A percentile compares a stretch with the other conserved stretches of the same genome.
Evolutionary conservation across 805 yeast species (phyloP).

Genomic region (Nakazawaea populi): DNA sequence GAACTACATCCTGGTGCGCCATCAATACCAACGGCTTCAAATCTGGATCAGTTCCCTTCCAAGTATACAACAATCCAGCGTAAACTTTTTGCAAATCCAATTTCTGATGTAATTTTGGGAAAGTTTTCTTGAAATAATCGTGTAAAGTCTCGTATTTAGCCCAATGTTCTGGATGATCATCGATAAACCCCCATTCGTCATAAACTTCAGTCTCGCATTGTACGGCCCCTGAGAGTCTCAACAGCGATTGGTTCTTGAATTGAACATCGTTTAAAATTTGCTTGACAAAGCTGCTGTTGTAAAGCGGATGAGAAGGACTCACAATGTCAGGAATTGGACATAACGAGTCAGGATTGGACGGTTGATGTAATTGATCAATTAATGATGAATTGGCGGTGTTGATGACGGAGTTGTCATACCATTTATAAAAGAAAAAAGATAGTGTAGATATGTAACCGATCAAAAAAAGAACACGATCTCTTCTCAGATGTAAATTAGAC

Average conservation of each 20-base stretch:
- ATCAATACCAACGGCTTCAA: conserved; percentile 60
- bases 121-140: conserved; percentile 42
- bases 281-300: conserved; percentile 17
- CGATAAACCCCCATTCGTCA: conserved; percentile 39
- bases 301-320: conserved; percentile 13
- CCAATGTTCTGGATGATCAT: conserved; percentile 49
- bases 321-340: conserved; percentile 22
- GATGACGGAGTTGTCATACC: too few relatives aligned
- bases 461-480: too few relatives aligned
- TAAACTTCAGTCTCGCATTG: conserved; percentile 55
- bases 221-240: conserved; percentile 46
- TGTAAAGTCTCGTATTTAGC: conserved; percentile 42
- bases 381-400: too few relatives aligned
- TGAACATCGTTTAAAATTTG: conserved; percentile 23
- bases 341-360: conserved; percentile 11
- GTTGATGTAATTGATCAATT: too few relatives aligned
- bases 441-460: too few relatives aligned
- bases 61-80: conserved; percentile 55
- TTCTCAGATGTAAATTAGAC: too few relatives aligned
- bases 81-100: conserved; percentile 47
- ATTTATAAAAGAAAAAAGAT: too few relatives aligned
- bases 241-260: conserved; percentile 31
- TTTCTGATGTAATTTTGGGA: conserved; percentile 46
- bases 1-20: conserved; percentile 78
- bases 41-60: conserved; percentile 47